Evolutionary conservation across 164 flowering plant species (phyloP), one percentile per base, ranked within the genome.

Genomic region (Vitis amurensis): DNA sequence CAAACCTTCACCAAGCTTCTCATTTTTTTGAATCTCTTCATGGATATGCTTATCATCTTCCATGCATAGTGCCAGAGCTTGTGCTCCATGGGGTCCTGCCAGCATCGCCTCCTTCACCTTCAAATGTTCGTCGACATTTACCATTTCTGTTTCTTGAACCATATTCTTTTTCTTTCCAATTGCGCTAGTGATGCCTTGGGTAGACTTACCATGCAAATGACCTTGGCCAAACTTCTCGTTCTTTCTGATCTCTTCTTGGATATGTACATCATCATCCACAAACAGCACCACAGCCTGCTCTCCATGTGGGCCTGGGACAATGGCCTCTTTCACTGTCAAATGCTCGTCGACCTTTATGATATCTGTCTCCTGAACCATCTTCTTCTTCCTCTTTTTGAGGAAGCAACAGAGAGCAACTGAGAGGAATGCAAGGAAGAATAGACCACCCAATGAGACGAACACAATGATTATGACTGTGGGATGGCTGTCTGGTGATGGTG

Each of bases 251-350:
- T 70, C 82, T 74, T 85, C 87, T 31, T 84, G 80, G 48, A 85
- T 59, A 61, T 75, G 79, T 15, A 82, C 58, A 67, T 87, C 88
- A 12, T 87, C 87, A 10, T 87, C 92, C 2, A 82, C n/a, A 0
- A 81, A 59, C 11, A 82, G 61, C 10, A 81, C 37, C 29, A 87
- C 83, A 6, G 77, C 67, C 68, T 85, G 68, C 4, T 69, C 61
- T 19, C 95, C 95, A 62, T 82, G 83, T 15, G 89, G 88, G 11
- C 93, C 93, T 2, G 76, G 79, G 1, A 87, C 79, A 11, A 85
- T 81, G n/a, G 59, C 79, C 72, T 90, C 98, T 8, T 88, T 80
- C 9, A 86, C 77, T 67, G 77, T 86, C 63, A 78, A 19, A 50
- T 89, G 94, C 29, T 89, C 92, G 30, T 87, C 89, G 2, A 88